Evolutionary conservation across 2,329 filamentous ascomycete species (phyloP).

Genomic region (Paraphoma sp.): DNA sequence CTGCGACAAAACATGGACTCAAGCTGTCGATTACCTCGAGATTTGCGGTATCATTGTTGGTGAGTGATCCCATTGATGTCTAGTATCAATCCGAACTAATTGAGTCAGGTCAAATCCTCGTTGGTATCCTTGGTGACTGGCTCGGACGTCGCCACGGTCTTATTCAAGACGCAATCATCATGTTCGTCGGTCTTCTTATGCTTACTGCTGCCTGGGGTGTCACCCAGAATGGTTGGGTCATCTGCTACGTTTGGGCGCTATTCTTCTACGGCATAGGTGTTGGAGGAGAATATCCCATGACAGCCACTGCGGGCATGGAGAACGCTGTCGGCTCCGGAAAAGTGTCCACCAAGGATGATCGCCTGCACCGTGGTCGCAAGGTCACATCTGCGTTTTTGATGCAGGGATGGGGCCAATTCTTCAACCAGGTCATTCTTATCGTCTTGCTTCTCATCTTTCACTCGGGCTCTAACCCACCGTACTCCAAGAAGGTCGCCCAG

Average conservation of each 20-base stretch:
- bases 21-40: conserved; percentile 87
- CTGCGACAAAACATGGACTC: conserved; percentile 81
- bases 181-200: conserved; percentile 93
- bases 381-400: conserved; percentile 96
- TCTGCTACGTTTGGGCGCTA: conserved; percentile 93
- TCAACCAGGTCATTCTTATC: conserved; percentile 92
- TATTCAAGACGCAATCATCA: conserved; percentile 92
- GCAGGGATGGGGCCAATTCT: conserved; percentile 97
- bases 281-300: conserved; percentile 95
- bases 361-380: conserved; percentile 93
- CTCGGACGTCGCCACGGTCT: conserved; percentile 92
- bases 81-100: neutral
- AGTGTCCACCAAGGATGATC: conserved; percentile 88
- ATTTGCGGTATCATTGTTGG: conserved; percentile 95
- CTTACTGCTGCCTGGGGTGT: conserved; percentile 89
- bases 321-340: conserved; percentile 85
- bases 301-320: conserved; percentile 93
- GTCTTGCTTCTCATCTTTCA: conserved; percentile 88
- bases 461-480: conserved; percentile 75
- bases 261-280: conserved; percentile 83
- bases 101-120: conserved; percentile 69
- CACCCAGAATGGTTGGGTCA: conserved; percentile 90
- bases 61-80: conserved; percentile 7
- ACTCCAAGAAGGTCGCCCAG: conserved; percentile 78
- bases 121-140: conserved; percentile 82